phyloP scores from a whole-genome alignment of 2,329 filamentous ascomycete genomes.

The Pseudocercospora ulei region DNA sequence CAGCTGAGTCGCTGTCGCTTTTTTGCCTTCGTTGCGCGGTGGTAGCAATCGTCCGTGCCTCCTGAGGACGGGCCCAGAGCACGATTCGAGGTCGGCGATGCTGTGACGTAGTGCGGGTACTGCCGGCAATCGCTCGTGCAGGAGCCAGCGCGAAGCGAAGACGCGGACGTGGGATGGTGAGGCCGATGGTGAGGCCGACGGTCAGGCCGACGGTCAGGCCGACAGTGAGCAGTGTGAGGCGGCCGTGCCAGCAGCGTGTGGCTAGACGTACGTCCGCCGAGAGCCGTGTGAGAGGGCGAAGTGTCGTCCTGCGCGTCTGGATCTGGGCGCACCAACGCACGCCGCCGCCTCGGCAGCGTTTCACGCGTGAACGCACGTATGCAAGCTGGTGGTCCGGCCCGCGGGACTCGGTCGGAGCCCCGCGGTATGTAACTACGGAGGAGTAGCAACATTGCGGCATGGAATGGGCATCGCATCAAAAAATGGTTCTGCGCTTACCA shows the following conservation, averaged over 20 bases:
- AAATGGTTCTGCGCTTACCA: constrained; percentile 12
- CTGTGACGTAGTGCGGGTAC: constrained; percentile 2
- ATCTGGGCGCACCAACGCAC: constrained; percentile 5
- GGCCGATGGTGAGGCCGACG: no score
- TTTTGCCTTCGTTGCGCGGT: neutral
- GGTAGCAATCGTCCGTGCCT: neutral
- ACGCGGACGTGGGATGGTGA: no score
- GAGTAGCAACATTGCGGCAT: neutral
- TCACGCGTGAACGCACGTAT: no score
- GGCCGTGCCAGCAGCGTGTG: no score
- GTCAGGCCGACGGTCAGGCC: no score
- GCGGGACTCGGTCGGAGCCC: no score
- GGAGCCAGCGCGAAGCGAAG: neutral
- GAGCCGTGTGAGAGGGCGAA: neutral
- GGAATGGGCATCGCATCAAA: neutral
- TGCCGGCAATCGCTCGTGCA: neutral
- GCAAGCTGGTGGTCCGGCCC: no score
- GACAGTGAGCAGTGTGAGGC: no score
- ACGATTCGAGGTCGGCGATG: constrained; percentile 5
- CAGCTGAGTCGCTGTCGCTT: neutral
- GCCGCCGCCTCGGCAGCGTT: no score
- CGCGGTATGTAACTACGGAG: no score
- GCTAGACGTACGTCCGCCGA: no score
- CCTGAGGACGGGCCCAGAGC: constrained; percentile 2
- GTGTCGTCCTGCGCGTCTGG: neutral